Conservation (phyloP, 2,329 filamentous ascomycete species). For the Spiromastix sp. region DNA sequence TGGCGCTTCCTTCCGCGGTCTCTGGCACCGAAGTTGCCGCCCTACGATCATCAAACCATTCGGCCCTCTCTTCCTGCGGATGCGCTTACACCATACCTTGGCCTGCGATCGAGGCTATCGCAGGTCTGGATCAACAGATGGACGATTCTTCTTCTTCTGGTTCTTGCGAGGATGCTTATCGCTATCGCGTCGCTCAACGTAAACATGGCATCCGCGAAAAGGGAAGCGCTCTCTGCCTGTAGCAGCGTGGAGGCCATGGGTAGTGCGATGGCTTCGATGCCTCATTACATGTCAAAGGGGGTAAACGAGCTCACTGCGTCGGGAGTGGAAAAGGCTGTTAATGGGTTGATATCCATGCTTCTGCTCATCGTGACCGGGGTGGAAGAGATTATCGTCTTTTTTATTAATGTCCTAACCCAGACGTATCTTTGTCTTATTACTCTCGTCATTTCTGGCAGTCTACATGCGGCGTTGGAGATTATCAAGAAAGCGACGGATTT, state of each 20-base stretch:
- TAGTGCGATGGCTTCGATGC: slow-evolving; percentile 95
- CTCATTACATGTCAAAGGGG: slow-evolving; percentile 80
- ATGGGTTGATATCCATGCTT: slow-evolving; percentile 69
- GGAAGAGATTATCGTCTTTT: slow-evolving; percentile 79
- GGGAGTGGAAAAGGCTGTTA: slow-evolving; percentile 69
- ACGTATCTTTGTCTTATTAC: slow-evolving; percentile 88
- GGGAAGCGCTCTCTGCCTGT: slow-evolving; percentile 78
- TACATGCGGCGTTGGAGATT: slow-evolving; percentile 57
- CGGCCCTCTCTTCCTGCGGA: slow-evolving; percentile 51
- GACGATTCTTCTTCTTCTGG: slow-evolving; percentile 80
- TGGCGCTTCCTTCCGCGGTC: slow-evolving; percentile 19
- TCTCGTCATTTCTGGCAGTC: slow-evolving; percentile 66
- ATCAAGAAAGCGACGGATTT: slow-evolving; percentile 50
- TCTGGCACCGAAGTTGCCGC: slow-evolving; percentile 29
- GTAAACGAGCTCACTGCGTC: slow-evolving; percentile 77
- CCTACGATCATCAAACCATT: slow-evolving; percentile 38
- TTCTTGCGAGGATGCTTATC: slow-evolving; percentile 71
- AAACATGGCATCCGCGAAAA: slow-evolving; percentile 64
- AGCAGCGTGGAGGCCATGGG: slow-evolving; percentile 86
- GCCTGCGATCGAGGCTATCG: slow-evolving; percentile 76
- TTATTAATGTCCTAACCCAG: slow-evolving; percentile 81
- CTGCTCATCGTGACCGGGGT: slow-evolving; percentile 71
- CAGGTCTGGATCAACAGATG: slow-evolving; percentile 97
- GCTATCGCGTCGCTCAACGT: slow-evolving; percentile 62
- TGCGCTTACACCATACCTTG: slow-evolving; percentile 81